Evolutionary conservation across 306 rosid species (phyloP).

Genomic region (Argentina anserina): DNA sequence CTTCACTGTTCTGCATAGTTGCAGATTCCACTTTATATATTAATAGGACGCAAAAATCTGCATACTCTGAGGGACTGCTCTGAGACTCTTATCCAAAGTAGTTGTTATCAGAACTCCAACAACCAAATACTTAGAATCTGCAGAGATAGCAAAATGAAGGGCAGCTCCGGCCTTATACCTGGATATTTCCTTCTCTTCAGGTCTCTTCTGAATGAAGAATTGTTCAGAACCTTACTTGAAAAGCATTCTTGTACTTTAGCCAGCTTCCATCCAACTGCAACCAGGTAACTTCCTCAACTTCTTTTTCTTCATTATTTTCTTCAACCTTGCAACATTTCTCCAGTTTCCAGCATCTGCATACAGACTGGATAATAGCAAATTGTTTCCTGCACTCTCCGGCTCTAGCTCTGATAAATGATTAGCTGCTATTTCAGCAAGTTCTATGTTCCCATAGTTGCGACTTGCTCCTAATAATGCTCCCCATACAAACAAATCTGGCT

Average conservation of each 20-base stretch:
- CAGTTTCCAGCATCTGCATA: constrained; percentile 78
- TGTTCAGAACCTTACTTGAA: neutral
- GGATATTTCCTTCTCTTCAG: neutral
- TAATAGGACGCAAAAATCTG: neutral
- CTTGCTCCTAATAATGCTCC: constrained; percentile 86
- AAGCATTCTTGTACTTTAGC: constrained; percentile 9
- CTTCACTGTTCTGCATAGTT: neutral
- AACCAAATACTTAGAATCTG: neutral
- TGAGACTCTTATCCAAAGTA: neutral
- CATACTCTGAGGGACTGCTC: neutral
- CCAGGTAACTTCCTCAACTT: constrained; percentile 58
- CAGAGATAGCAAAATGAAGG: neutral
- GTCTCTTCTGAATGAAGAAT: neutral
- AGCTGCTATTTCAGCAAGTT: constrained; percentile 74
- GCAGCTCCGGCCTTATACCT: neutral
- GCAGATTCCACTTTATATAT: neutral
- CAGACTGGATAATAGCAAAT: constrained; percentile 53
- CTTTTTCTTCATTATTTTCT: constrained; percentile 58
- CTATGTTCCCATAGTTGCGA: constrained; percentile 60
- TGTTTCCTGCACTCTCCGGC: constrained; percentile 75
- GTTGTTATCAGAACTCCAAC: neutral
- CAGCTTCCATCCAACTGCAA: constrained; percentile 76
- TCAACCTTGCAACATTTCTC: constrained; percentile 66
- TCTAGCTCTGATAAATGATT: constrained; percentile 64
- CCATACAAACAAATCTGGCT: constrained; percentile 89